Conservation (phyloP, 305 asterid genomes). For the Fraxinus dipetala region DNA sequence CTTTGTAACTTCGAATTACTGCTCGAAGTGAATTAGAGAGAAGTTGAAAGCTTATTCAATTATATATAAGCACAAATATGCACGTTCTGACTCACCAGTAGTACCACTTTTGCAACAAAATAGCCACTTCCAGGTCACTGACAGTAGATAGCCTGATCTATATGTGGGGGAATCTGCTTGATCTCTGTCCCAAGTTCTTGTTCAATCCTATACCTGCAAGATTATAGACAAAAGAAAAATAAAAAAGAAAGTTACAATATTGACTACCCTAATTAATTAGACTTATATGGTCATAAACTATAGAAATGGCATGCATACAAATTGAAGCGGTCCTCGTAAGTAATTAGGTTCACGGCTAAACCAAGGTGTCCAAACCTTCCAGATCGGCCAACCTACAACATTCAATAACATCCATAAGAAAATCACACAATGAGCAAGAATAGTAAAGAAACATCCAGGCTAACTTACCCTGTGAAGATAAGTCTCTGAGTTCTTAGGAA, state of each 20-base stretch:
- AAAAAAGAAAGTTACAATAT: not conserved
- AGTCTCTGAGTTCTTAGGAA: conserved; percentile 89
- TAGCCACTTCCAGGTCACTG: conserved; percentile 35
- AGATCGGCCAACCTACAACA: conserved; percentile 85
- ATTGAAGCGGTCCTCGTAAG: conserved; percentile 95
- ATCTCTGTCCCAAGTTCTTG: conserved; percentile 95
- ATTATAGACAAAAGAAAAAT: not conserved
- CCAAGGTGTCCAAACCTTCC: conserved; percentile 99
- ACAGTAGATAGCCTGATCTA: conserved; percentile 87
- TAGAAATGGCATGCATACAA: conserved; percentile 46
- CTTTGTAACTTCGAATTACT: not conserved
- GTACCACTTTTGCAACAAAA: conserved; percentile 23
- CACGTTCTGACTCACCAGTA: conserved; percentile 35
- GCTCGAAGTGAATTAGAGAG: not conserved
- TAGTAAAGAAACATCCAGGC: not conserved
- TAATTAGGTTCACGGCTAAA: conserved; percentile 86
- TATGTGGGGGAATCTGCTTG: conserved; percentile 93
- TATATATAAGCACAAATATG: not conserved
- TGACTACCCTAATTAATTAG: conserved; percentile 4
- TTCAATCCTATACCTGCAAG: conserved; percentile 81
- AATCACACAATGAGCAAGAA: conserved; percentile 1
- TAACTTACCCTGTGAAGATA: conserved; percentile 82
- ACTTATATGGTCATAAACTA: not conserved
- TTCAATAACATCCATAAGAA: conserved; percentile 17
- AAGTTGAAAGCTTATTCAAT: not conserved